A percentile compares a stretch with the other conserved stretches of the same genome.
phyloP scores from a whole-genome alignment of 768 basidiomycete species.

The Calvatia gigantea region DNA sequence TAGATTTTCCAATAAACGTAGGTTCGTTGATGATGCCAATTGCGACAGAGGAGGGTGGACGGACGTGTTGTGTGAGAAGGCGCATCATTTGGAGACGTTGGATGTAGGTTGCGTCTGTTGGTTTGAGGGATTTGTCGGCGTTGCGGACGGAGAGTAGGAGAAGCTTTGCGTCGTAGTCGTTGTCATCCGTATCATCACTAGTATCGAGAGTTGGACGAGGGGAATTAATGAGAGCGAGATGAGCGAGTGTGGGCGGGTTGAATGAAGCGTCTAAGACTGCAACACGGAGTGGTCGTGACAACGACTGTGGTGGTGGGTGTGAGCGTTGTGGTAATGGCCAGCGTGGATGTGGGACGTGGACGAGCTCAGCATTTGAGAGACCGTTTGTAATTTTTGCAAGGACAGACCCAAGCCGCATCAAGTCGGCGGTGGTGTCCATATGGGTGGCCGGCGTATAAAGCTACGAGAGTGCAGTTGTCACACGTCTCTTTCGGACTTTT shows the following conservation, averaged over 20 bases:
- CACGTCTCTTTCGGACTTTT: not conserved
- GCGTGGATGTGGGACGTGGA: conserved; percentile 53
- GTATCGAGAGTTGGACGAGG: conserved; percentile 6
- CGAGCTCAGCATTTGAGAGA: conserved; percentile 42
- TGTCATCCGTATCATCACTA: conserved; percentile 4
- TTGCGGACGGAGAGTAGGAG: conserved; percentile 84
- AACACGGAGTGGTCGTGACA: conserved; percentile 44
- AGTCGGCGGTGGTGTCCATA: conserved; percentile 10
- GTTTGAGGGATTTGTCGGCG: conserved; percentile 74
- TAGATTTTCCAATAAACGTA: conserved; percentile 83
- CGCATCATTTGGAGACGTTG: conserved; percentile 88
- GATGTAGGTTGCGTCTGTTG: conserved; percentile 67
- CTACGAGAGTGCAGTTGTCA: not conserved
- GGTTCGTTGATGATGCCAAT: conserved; percentile 85
- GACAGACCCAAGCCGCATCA: conserved; percentile 2
- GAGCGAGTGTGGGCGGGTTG: conserved; percentile 88
- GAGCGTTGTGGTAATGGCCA: conserved; percentile 56
- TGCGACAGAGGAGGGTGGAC: conserved; percentile 38
- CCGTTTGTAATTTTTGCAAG: conserved; percentile 12
- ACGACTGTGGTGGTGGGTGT: conserved; percentile 1
- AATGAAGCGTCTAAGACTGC: conserved; percentile 89
- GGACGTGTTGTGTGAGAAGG: conserved; percentile 49
- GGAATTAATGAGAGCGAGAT: conserved; percentile 70
- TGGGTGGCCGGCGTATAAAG: no score
- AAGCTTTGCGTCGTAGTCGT: conserved; percentile 66